phyloP scores from a whole-genome alignment of 2,329 filamentous ascomycete genomes.

The Neonectria hederae region DNA sequence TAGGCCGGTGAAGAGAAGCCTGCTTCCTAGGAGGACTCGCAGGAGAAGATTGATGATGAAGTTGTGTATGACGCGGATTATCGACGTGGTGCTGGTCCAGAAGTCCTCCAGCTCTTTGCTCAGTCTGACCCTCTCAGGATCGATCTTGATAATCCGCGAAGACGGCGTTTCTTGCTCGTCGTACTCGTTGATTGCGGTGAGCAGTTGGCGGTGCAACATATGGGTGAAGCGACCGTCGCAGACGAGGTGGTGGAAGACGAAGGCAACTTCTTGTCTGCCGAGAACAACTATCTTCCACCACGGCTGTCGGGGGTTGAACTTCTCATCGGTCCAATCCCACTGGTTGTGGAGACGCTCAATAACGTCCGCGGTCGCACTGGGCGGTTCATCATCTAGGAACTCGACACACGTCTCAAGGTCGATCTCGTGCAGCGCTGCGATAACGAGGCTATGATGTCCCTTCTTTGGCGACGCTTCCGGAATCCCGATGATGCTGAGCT shows the following conservation, averaged over 20 bases:
- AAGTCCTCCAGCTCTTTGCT: slow-evolving; percentile 16
- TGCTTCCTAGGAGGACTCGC: slow-evolving; percentile 14
- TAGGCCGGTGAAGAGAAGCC: slow-evolving; percentile 12
- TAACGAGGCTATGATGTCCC: slow-evolving; percentile 1
- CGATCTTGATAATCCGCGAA: slow-evolving; percentile 14
- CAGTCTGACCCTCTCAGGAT: slow-evolving; percentile 12
- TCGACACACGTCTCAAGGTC: slow-evolving; percentile 30
- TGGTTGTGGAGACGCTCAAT: slow-evolving; percentile 30
- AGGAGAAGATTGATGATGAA: slow-evolving; percentile 17
- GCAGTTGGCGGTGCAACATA: slow-evolving; percentile 26
- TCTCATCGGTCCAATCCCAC: slow-evolving; percentile 26
- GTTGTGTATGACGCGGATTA: slow-evolving; percentile 5
- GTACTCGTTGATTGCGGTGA: slow-evolving; percentile 20
- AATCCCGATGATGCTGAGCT: slow-evolving; percentile 17
- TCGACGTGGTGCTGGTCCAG: slow-evolving; percentile 9
- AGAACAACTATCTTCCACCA: slow-evolving; percentile 31
- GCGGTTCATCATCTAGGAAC: neutral
- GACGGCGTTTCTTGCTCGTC: neutral
- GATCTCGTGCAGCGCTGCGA: slow-evolving; percentile 25
- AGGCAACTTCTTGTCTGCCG: slow-evolving; percentile 22
- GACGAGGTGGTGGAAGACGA: slow-evolving; percentile 33
- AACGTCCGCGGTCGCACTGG: neutral
- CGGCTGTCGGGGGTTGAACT: slow-evolving; percentile 13
- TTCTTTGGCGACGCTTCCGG: neutral
- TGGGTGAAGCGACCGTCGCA: slow-evolving; percentile 28